Conservation (phyloP, 768 basidiomycete species). For the Rhizopogon sp. region DNA sequence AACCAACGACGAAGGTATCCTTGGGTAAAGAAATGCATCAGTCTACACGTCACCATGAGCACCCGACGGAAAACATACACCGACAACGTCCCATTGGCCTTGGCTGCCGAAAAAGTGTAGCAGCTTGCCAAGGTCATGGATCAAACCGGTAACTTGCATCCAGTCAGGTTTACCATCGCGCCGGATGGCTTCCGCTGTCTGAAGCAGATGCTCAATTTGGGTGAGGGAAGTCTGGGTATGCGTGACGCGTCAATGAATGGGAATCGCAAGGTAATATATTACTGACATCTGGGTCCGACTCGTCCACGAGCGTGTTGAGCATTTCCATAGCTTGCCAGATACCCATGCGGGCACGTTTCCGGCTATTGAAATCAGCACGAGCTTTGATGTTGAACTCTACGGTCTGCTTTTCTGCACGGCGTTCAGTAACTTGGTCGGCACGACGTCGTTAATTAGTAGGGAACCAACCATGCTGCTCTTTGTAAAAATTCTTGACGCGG, state of each 20-base stretch:
- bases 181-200: constrained; percentile 88
- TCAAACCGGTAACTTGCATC: constrained; percentile 86
- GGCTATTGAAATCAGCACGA: constrained; percentile 68
- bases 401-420: constrained; percentile 72
- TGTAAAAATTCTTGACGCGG: constrained; percentile 73
- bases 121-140: constrained; percentile 89
- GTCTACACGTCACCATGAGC: not conserved
- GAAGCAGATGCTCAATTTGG: constrained; percentile 88
- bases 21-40: constrained; percentile 13
- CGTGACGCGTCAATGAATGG: constrained; percentile 7
- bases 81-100: constrained; percentile 95
- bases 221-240: constrained; percentile 57
- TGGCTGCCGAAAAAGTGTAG: constrained; percentile 78
- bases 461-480: constrained; percentile 65
- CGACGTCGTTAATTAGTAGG: not conserved
- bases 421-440: not conserved
- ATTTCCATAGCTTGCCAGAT: constrained; percentile 86
- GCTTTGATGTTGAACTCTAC: constrained; percentile 78
- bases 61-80: constrained; percentile 39
- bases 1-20: constrained; percentile 82
- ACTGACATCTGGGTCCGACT: constrained; percentile 82
- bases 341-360: constrained; percentile 69
- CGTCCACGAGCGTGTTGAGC: constrained; percentile 83
- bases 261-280: not conserved
- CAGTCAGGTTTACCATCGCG: constrained; percentile 85